A percentile compares a stretch with the other conserved stretches of the same genome.
Evolutionary conservation across 768 basidiomycete species (phyloP).

Genomic region (Suillus sp.): DNA sequence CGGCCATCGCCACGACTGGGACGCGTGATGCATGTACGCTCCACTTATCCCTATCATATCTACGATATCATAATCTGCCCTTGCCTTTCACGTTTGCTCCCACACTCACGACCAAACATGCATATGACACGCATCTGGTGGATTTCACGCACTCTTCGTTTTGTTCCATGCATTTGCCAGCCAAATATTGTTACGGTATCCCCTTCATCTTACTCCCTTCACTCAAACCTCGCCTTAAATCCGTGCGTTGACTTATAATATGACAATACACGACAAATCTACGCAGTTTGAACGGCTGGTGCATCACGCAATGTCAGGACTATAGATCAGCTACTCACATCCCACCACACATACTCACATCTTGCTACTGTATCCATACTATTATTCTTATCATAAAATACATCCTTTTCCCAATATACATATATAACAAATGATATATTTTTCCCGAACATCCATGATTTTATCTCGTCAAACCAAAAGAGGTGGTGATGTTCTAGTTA

Average conservation of each 20-base stretch:
- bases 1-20: neutral
- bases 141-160: slow-evolving; percentile 1
- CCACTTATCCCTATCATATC: neutral
- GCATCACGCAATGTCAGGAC: neutral
- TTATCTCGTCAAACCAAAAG: neutral
- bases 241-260: neutral
- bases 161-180: neutral
- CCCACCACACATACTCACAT: neutral
- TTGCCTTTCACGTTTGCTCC: slow-evolving; percentile 5
- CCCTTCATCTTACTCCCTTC: neutral
- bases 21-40: neutral
- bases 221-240: neutral
- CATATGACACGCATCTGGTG: slow-evolving; percentile 1
- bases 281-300: neutral
- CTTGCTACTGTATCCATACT: slow-evolving; percentile 7
- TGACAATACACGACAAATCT: neutral
- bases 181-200: slow-evolving; percentile 4
- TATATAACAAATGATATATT: slow-evolving; percentile 4
- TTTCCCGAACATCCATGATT: neutral
- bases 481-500: neutral
- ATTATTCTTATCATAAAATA: slow-evolving; percentile 3
- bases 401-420: neutral
- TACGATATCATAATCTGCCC: slow-evolving; percentile 1
- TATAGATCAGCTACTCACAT: neutral
- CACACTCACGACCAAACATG: slow-evolving; percentile 4